These are phyloP conservation scores for Botrytis fabae DNA, from an alignment of 2,329 filamentous ascomycete genomes.

Conservation along the genomic window DNA sequence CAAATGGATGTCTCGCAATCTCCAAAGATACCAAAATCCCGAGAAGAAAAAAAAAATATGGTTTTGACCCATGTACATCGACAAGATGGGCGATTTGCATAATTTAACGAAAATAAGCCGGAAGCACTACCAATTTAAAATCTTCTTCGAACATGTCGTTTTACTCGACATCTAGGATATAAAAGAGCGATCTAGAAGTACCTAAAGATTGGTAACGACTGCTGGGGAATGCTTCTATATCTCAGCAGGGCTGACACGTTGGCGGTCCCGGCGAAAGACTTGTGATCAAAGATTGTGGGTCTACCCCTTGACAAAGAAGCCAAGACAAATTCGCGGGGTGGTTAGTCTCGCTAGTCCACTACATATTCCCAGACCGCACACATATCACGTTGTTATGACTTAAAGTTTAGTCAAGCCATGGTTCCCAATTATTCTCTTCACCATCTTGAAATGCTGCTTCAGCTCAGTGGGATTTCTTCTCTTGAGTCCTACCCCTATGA, in stretches of 20 bases:
- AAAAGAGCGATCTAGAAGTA: conserved; percentile 14
- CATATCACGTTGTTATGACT: not conserved
- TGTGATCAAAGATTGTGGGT: conserved; percentile 6
- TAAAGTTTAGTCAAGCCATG: not conserved
- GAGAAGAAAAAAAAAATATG: not conserved
- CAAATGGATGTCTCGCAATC: not conserved
- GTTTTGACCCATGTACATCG: not conserved
- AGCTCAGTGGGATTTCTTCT: not conserved
- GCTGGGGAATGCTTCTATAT: not conserved
- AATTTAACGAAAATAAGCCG: conserved; percentile 22
- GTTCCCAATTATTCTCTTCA: not conserved
- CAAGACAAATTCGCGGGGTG: conserved; percentile 7
- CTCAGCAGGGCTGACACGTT: conserved; percentile 15
- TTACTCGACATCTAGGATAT: not conserved
- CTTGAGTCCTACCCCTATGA: not conserved
- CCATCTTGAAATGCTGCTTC: not conserved
- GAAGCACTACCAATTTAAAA: conserved; percentile 19
- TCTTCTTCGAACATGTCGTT: not conserved
- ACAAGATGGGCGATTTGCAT: conserved; percentile 7
- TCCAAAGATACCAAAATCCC: conserved; percentile 10
- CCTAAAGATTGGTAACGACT: not conserved
- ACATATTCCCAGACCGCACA: not conserved
- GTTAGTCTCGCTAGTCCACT: conserved; percentile 8
- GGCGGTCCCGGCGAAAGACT: conserved; percentile 8
- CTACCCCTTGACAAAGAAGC: not conserved